Conservation (phyloP, 768 basidiomycete species). For the Podaxis sp. region DNA sequence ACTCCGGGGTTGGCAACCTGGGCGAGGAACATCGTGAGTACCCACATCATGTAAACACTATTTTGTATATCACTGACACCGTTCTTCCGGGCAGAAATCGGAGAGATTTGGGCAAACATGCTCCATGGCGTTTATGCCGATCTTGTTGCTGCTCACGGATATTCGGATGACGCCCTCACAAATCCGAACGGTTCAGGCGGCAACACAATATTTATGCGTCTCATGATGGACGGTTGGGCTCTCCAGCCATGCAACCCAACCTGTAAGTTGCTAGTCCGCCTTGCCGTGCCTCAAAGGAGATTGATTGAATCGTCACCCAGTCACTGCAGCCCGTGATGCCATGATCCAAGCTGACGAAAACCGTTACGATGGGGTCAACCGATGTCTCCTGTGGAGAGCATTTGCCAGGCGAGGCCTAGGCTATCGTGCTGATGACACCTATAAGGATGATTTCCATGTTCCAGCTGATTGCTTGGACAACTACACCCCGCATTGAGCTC, state of each 20-base stretch:
- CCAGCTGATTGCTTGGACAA: constrained; percentile 28
- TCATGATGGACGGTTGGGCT: constrained; percentile 5
- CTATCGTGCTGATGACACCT: constrained; percentile 24
- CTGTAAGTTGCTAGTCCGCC: not conserved
- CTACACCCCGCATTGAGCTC: not conserved
- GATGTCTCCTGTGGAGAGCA: constrained; percentile 42
- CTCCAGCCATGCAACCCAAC: constrained; percentile 9
- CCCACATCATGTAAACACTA: not conserved
- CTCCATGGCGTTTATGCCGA: constrained; percentile 1
- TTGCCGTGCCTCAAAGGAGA: not conserved
- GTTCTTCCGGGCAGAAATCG: not conserved
- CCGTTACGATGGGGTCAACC: constrained; percentile 43
- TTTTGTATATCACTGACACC: not conserved
- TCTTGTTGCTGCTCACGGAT: not conserved
- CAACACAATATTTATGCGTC: constrained; percentile 8
- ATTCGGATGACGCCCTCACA: not conserved
- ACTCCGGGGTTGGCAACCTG: constrained; percentile 35
- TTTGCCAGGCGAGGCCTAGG: constrained; percentile 51
- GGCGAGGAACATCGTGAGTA: constrained; percentile 46
- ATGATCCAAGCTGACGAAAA: constrained; percentile 52
- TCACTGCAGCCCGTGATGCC: constrained; percentile 43
- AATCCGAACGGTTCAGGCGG: constrained; percentile 1
- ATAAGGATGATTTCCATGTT: constrained; percentile 24
- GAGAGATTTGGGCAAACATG: constrained; percentile 6
- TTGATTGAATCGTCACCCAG: constrained; percentile 19